Evolutionary conservation across 306 rosid genomes (phyloP), one percentile per base, ranked within the genome.

Genomic region (Vicia faba): DNA sequence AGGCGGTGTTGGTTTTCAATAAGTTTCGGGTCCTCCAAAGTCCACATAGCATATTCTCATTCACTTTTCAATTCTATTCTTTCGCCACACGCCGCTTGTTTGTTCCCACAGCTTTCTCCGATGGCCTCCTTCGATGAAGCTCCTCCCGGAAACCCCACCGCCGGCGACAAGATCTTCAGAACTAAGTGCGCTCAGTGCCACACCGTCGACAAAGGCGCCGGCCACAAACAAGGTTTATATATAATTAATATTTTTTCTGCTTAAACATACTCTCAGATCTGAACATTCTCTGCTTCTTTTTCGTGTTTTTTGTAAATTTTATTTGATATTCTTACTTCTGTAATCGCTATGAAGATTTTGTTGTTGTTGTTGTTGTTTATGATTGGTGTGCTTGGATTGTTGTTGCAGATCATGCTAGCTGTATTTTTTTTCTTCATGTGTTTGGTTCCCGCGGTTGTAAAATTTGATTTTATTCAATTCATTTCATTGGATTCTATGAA

Each of bases 111-210:
- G 40, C 41, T 11, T 26, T 16, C 29, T 5, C 12, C 55, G 50
- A 91, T 91, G 97, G 96, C 97, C 53, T 81, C 97, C 29, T 91
- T 88, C 70, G 76, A 57, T 15, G 79, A 86, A 55, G 97, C 97
- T 15, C 97, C 97, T 5, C 91, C 93, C 2, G 97, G 97, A 3
- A 48, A 86, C 77, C 5, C 86, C 3, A 62, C 79, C 63, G 46
- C 3, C 9, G 97, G 97, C 23, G 97, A 84, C 78, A 91, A 91
- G 48, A 88, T 91, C 84, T 91, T 91, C 91, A 88, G 29, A 62
- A 84, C 72, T 4, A 91, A 91, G 91, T 91, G 97, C 71, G 97
- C 97, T 58, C 97, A 91, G 89, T 91, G 97, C 78, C 97, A 91
- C 75, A 86, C 97, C 65, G 96, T 79, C 12, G 97, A 86, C 0